phyloP scores from a whole-genome alignment of 208 protist genomes.

The Angomonas ambiguus region DNA sequence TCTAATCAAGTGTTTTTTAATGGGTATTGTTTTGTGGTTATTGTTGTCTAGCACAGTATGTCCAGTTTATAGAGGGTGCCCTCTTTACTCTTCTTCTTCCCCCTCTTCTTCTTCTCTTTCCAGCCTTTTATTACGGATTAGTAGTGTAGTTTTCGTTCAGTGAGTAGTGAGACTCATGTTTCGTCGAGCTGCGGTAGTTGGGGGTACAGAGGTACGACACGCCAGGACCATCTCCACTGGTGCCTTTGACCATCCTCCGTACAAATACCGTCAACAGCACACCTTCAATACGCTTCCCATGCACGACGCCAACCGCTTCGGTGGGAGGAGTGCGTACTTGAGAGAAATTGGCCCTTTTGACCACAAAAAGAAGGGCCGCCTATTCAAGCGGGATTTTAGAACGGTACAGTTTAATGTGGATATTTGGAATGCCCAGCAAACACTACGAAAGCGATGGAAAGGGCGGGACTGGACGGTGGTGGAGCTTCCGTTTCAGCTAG shows the following conservation, averaged over 20 bases:
- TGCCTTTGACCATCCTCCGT: slow-evolving; percentile 69
- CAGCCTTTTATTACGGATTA: too few relatives aligned
- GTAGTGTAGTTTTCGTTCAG: too few relatives aligned
- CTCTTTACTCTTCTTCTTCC: neutral
- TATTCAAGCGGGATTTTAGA: slow-evolving; percentile 73
- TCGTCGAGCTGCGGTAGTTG: neutral
- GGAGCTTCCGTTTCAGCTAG: slow-evolving; percentile 77
- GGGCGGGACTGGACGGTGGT: slow-evolving; percentile 83
- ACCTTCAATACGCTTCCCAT: slow-evolving; percentile 82
- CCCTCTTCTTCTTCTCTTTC: neutral
- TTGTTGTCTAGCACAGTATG: too few relatives aligned
- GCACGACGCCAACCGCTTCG: slow-evolving; percentile 84
- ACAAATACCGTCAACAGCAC: slow-evolving; percentile 63
- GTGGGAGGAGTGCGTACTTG: slow-evolving; percentile 78
- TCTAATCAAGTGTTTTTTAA: neutral
- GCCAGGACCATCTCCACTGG: slow-evolving; percentile 39
- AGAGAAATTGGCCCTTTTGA: slow-evolving; percentile 79
- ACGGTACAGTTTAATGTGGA: slow-evolving; percentile 88
- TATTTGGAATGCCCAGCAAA: slow-evolving; percentile 85
- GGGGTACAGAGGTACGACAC: neutral
- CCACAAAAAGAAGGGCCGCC: slow-evolving; percentile 61
- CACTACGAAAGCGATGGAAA: slow-evolving; percentile 87
- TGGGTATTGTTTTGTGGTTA: neutral
- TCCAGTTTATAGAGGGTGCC: neutral
- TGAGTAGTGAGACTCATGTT: neutral